Conservation (phyloP, 202 grass and related monocot genomes). For the Carex arenaria region DNA sequence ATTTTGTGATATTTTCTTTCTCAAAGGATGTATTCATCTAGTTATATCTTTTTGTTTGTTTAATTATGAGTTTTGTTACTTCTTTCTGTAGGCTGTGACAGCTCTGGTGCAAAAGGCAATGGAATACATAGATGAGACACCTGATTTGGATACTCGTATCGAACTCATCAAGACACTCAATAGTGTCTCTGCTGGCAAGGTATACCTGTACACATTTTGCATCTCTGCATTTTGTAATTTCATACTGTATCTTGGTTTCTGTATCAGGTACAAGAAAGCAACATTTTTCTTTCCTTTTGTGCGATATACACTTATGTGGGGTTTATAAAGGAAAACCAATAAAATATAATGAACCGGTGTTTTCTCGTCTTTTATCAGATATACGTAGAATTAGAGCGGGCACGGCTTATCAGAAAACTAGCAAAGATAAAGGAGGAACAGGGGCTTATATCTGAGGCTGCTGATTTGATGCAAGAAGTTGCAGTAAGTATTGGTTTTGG, state of each 20-base stretch:
- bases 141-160: constrained; percentile 71
- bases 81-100: constrained; percentile 58
- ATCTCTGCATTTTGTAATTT: neutral
- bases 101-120: constrained; percentile 92
- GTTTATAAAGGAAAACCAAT: neutral
- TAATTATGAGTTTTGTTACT: neutral
- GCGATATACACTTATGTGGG: neutral
- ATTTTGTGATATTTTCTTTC: neutral
- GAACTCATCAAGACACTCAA: constrained; percentile 92
- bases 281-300: neutral
- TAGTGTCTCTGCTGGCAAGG: constrained; percentile 87
- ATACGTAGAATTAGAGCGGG: constrained; percentile 97
- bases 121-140: constrained; percentile 89
- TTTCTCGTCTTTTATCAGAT: constrained; percentile 44
- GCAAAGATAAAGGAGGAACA: constrained; percentile 93
- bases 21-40: neutral
- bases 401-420: constrained; percentile 88
- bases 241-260: neutral
- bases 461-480: constrained; percentile 99
- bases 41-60: neutral
- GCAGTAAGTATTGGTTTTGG: constrained; percentile 40
- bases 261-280: neutral
- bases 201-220: constrained; percentile 26
- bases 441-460: constrained; percentile 80
- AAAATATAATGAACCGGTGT: neutral